These are phyloP conservation scores for Pascua sp. DNA, from an alignment of 1,284 basidiomycete species.

Conservation along the genomic window DNA sequence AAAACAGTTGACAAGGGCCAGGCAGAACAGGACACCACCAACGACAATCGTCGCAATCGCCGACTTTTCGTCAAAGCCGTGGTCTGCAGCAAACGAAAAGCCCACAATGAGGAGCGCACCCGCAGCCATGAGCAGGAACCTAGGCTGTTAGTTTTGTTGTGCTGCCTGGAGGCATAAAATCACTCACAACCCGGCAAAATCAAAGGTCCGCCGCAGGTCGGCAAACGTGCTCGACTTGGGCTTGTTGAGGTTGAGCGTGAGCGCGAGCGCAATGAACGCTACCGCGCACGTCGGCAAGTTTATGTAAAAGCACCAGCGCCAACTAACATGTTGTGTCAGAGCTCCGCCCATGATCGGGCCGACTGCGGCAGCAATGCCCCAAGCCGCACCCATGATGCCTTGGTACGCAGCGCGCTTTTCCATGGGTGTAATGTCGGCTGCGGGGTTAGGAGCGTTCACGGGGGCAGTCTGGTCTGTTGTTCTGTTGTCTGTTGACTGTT, in stretches of 20 bases:
- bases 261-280: conserved; percentile 66
- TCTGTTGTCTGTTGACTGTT: too few species aligned
- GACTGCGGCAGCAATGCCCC: conserved; percentile 49
- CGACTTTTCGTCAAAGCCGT: conserved; percentile 49
- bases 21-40: conserved; percentile 61
- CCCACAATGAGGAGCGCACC: conserved; percentile 75
- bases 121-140: conserved; percentile 63
- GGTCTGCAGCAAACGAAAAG: conserved; percentile 54
- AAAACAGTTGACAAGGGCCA: conserved; percentile 62
- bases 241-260: conserved; percentile 75
- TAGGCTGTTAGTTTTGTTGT: conserved; percentile 1
- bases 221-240: conserved; percentile 7
- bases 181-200: conserved; percentile 37
- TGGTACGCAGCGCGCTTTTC: conserved; percentile 47
- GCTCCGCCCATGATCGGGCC: conserved; percentile 50
- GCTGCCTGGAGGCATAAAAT: neutral
- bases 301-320: conserved; percentile 28
- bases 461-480: too few species aligned
- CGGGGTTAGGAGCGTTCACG: too few species aligned
- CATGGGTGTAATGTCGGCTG: conserved; percentile 40
- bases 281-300: conserved; percentile 52
- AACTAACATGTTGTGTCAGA: conserved; percentile 29
- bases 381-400: conserved; percentile 48
- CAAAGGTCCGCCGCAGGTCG: conserved; percentile 38
- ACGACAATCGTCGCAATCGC: conserved; percentile 71